phyloP scores from a whole-genome alignment of 495 filamentous ascomycete species.

The Hypoxylon lenormandii region DNA sequence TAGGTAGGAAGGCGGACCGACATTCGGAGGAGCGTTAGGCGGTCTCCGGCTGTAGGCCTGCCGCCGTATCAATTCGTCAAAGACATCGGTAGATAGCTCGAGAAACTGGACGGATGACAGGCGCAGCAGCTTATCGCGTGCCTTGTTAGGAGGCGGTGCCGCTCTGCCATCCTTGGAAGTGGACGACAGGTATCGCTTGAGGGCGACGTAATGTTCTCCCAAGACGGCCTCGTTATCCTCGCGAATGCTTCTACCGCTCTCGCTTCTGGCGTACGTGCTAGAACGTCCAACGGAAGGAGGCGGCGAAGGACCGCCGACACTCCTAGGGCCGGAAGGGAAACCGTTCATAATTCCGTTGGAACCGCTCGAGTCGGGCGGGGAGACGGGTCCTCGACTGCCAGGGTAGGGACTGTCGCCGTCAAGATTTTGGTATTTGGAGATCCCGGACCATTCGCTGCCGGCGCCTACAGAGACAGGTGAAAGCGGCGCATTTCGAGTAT shows the following conservation, averaged over 20 bases:
- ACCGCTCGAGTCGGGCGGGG: slow-evolving; percentile 75
- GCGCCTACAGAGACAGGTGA: slow-evolving; percentile 84
- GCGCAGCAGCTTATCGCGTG: slow-evolving; percentile 89
- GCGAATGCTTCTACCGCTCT: slow-evolving; percentile 66
- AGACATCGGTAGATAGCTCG: slow-evolving; percentile 96
- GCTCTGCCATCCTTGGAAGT: slow-evolving; percentile 78
- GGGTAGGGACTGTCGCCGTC: slow-evolving; percentile 67
- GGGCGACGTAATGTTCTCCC: slow-evolving; percentile 81
- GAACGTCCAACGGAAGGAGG: slow-evolving; percentile 87
- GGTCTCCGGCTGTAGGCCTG: slow-evolving; percentile 69
- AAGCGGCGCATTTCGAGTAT: slow-evolving; percentile 71
- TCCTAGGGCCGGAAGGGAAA: slow-evolving; percentile 63
- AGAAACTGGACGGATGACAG: slow-evolving; percentile 92
- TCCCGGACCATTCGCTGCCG: slow-evolving; percentile 88
- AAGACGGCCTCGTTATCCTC: slow-evolving; percentile 67
- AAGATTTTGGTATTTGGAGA: slow-evolving; percentile 73
- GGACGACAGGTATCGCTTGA: slow-evolving; percentile 79
- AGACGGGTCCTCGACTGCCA: slow-evolving; percentile 72
- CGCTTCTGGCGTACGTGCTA: slow-evolving; percentile 71
- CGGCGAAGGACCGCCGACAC: slow-evolving; percentile 77
- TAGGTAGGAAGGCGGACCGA: slow-evolving; percentile 73
- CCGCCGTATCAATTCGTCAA: slow-evolving; percentile 90
- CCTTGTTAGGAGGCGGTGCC: slow-evolving; percentile 81
- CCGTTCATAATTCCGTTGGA: slow-evolving; percentile 71
- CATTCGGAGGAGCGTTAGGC: slow-evolving; percentile 66